phyloP scores from a whole-genome alignment of 73 alveolate genomes.

The Symbiodinium pilosum region DNA sequence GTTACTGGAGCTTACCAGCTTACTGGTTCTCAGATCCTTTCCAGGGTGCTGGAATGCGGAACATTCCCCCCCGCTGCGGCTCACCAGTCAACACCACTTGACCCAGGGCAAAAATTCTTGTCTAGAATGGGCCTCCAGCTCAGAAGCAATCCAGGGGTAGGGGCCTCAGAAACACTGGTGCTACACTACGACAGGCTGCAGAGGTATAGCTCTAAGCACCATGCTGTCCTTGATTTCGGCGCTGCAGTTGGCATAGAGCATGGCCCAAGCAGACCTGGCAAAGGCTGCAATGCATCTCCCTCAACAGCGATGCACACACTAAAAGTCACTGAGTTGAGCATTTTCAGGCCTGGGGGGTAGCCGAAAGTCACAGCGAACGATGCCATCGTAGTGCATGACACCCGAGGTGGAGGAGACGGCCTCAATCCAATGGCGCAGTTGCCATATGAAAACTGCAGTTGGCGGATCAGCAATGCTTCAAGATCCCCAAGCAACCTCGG shows the following conservation, averaged over 20 bases:
- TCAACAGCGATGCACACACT: too few relatives aligned
- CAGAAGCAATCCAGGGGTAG: background rate
- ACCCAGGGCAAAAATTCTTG: too few relatives aligned
- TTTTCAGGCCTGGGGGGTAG: background rate
- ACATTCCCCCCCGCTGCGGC: too few relatives aligned
- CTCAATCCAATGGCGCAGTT: background rate
- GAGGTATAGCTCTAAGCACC: background rate
- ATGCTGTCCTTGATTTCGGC: constrained; percentile 31
- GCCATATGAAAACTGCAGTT: too few relatives aligned
- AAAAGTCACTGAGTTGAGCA: background rate
- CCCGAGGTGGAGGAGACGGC: constrained; percentile 56
- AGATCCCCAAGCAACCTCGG: too few relatives aligned
- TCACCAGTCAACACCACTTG: too few relatives aligned
- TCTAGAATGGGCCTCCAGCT: constrained; percentile 1
- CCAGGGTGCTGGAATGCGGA: too few relatives aligned
- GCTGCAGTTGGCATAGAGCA: constrained; percentile 80
- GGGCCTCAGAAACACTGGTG: background rate
- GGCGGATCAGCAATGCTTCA: too few relatives aligned
- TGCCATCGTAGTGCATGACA: constrained; percentile 54
- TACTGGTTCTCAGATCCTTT: too few relatives aligned
- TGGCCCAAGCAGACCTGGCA: constrained; percentile 64
- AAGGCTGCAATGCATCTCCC: too few relatives aligned
- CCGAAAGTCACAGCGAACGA: constrained; percentile 76
- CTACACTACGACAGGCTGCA: too few relatives aligned
- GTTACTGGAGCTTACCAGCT: background rate